These are phyloP conservation scores for Gymnopus androsaceus DNA, from an alignment of 1,284 basidiomycete species.

Conservation along the genomic window DNA sequence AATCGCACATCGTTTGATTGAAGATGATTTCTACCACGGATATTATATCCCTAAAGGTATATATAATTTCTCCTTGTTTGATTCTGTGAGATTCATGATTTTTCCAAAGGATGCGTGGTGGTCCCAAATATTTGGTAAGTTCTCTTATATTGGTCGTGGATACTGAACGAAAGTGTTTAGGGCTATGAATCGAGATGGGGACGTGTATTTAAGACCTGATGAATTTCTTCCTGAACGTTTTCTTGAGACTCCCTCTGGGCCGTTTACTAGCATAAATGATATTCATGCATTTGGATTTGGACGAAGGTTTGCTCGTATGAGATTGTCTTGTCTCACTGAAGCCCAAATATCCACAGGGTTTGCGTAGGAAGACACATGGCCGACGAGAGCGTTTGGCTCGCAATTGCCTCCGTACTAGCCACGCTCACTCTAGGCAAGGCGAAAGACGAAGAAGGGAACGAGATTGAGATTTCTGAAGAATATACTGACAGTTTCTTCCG, in stretches of 20 bases:
- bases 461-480: conserved; percentile 13
- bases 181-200: conserved; percentile 28
- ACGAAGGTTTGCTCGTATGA: conserved; percentile 20
- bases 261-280: conserved; percentile 21
- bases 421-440: conserved; percentile 25
- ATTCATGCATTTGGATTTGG: conserved; percentile 27
- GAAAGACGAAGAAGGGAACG: conserved; percentile 19
- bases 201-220: conserved; percentile 24
- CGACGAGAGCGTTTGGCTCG: conserved; percentile 27
- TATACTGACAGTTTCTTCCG: not conserved
- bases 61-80: not conserved
- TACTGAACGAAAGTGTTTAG: conserved; percentile 16
- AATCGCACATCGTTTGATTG: conserved; percentile 22
- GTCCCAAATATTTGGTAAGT: conserved; percentile 31
- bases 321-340: not conserved
- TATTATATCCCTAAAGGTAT: conserved; percentile 31
- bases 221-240: conserved; percentile 31
- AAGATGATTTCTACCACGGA: conserved; percentile 28
- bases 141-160: not conserved
- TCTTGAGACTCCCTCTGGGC: conserved; percentile 16
- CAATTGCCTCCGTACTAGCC: conserved; percentile 23
- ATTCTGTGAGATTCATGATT: too few relatives aligned
- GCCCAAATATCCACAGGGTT: conserved; percentile 19
- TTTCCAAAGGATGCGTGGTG: conserved; percentile 22
- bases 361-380: conserved; percentile 30